These are phyloP conservation scores for Alopecurus myosuroides DNA, from an alignment of 176 grass and related monocot genomes.

Conservation along the genomic window DNA sequence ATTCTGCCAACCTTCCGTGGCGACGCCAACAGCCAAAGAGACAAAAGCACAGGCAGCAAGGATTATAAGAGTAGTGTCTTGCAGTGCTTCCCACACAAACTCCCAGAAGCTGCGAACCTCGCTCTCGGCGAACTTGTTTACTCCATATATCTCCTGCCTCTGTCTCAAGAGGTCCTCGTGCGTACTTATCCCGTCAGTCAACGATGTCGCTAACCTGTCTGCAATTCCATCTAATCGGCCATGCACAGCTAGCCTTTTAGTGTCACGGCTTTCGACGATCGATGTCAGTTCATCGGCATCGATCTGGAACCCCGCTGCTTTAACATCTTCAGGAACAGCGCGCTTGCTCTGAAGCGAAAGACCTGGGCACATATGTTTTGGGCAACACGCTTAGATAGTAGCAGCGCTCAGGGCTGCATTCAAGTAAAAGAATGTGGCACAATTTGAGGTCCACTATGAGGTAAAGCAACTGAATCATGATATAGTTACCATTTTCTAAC, in stretches of 20 bases:
- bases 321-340: constrained; percentile 34
- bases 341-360: constrained; percentile 29
- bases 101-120: constrained; percentile 43
- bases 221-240: constrained; percentile 35
- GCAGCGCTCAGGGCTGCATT: neutral
- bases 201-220: constrained; percentile 43
- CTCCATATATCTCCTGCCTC: constrained; percentile 47
- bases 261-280: constrained; percentile 45
- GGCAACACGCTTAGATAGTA: constrained; percentile 33
- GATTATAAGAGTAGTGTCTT: constrained; percentile 55
- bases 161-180: constrained; percentile 15
- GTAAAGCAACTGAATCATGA: constrained; percentile 10
- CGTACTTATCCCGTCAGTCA: constrained; percentile 36
- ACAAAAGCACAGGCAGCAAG: constrained; percentile 56
- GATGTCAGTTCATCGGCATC: constrained; percentile 47
- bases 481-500: constrained; percentile 45
- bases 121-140: constrained; percentile 60
- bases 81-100: constrained; percentile 60
- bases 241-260: constrained; percentile 30
- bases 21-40: constrained; percentile 50
- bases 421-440: constrained; percentile 1
- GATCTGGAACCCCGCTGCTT: constrained; percentile 56
- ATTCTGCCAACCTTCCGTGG: constrained; percentile 47
- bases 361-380: constrained; percentile 41
- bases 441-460: neutral